A percentile compares a stretch with the other conserved stretches of the same genome.
Conservation (phyloP, 2,329 filamentous ascomycete genomes). For the Claviceps monticola region DNA sequence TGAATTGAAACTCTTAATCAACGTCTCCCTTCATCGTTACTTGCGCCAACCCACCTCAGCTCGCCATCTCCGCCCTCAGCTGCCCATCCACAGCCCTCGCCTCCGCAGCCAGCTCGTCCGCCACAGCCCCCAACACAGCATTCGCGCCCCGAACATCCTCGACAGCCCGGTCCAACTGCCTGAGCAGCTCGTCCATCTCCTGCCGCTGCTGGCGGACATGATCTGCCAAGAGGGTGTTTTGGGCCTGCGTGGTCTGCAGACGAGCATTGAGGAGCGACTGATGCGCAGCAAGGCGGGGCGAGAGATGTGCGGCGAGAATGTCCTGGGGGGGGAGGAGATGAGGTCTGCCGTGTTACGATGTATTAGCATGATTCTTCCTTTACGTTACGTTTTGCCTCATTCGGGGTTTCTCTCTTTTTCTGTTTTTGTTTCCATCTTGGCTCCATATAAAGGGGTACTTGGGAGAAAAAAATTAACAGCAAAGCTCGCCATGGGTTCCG, state of each 20-base stretch:
- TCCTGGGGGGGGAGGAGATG: slow-evolving; percentile 40
- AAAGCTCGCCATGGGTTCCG: no score
- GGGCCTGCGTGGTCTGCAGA: slow-evolving; percentile 40
- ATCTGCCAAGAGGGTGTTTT: slow-evolving; percentile 40
- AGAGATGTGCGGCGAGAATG: slow-evolving; percentile 41
- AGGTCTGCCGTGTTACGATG: slow-evolving; percentile 22
- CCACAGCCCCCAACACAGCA: slow-evolving; percentile 31
- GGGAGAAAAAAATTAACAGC: slow-evolving; percentile 13
- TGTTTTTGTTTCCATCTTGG: no score
- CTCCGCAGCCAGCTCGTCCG: slow-evolving; percentile 35
- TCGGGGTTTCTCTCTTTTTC: slow-evolving; percentile 3
- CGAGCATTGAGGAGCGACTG: slow-evolving; percentile 42
- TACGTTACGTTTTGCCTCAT: neutral
- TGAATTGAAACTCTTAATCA: no score
- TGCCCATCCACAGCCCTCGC: slow-evolving; percentile 20
- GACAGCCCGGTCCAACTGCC: slow-evolving; percentile 34
- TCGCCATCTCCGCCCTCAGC: slow-evolving; percentile 8
- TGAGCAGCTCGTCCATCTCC: slow-evolving; percentile 39
- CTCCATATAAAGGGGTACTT: no score
- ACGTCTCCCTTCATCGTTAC: no score
- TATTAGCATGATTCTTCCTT: no score
- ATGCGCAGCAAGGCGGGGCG: slow-evolving; percentile 37
- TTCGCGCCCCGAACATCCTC: slow-evolving; percentile 42
- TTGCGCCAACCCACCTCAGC: neutral
- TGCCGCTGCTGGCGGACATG: slow-evolving; percentile 38